phyloP scores from a whole-genome alignment of 106 monocot species.

The Phalaenopsis equestris region DNA sequence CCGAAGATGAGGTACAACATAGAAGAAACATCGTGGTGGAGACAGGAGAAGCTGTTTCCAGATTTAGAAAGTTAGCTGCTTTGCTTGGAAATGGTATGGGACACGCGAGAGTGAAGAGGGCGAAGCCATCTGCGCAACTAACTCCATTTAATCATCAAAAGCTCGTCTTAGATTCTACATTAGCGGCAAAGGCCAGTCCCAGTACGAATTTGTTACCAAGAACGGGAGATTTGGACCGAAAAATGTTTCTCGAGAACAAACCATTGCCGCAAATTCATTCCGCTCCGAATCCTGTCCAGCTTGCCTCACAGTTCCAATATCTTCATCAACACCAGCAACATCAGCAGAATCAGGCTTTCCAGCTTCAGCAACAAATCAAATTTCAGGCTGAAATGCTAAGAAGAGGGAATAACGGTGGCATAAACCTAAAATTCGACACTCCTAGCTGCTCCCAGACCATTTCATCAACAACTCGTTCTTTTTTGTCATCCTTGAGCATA shows the following conservation, averaged over 20 bases:
- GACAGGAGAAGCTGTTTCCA: conserved; percentile 56
- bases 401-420: conserved; percentile 44
- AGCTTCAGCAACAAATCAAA: conserved; percentile 66
- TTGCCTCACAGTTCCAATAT: conserved; percentile 24
- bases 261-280: conserved; percentile 10
- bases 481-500: conserved; percentile 77
- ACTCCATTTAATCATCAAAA: conserved; percentile 28
- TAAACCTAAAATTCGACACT: conserved; percentile 70
- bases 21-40: conserved; percentile 31
- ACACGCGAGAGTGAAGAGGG: conserved; percentile 62
- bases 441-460: conserved; percentile 60
- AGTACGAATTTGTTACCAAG: conserved; percentile 9
- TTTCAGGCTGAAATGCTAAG: conserved; percentile 60
- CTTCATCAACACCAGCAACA: conserved; percentile 50
- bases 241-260: conserved; percentile 21
- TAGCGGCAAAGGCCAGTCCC: neutral
- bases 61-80: conserved; percentile 56
- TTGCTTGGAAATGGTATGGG: conserved; percentile 51
- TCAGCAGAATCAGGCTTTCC: conserved; percentile 38
- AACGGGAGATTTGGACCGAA: conserved; percentile 21
- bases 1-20: conserved; percentile 38
- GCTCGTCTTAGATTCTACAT: conserved; percentile 35
- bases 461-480: conserved; percentile 65
- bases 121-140: conserved; percentile 15
- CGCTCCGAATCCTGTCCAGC: conserved; percentile 10